A percentile compares a stretch with the other conserved stretches of the same genome.
These are phyloP conservation scores for Hypoxylon fragiforme DNA, from an alignment of 495 filamentous ascomycete species.

Conservation along the genomic window DNA sequence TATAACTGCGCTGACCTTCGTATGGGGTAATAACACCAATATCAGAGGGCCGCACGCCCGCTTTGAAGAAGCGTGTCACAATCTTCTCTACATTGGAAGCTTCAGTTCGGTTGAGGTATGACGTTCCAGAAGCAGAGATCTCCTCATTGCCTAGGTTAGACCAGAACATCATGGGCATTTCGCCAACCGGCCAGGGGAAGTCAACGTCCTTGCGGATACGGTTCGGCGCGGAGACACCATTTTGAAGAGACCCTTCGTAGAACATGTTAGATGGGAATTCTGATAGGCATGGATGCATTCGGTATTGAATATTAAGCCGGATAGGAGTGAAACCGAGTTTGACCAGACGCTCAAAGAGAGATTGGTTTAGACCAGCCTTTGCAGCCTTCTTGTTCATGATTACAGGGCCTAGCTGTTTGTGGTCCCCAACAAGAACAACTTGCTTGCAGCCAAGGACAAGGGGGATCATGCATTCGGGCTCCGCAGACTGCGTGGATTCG, in stretches of 20 bases:
- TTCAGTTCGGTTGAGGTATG: constrained; percentile 96
- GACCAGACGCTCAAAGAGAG: constrained; percentile 94
- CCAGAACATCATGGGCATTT: constrained; percentile 99
- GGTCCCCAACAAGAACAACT: constrained; percentile 95
- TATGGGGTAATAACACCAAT: constrained; percentile 99
- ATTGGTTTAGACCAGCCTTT: constrained; percentile 96
- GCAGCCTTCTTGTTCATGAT: constrained; percentile 99
- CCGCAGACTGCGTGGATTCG: constrained; percentile 97
- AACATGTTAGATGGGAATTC: constrained; percentile 99
- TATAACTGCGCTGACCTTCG: constrained; percentile 97
- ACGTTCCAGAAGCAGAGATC: constrained; percentile 96
- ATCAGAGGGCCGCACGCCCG: constrained; percentile 86
- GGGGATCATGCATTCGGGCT: constrained; percentile 99
- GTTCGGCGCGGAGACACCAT: constrained; percentile 89
- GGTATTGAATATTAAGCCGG: constrained; percentile 95
- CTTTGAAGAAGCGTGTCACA: constrained; percentile 98
- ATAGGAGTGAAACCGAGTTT: constrained; percentile 91
- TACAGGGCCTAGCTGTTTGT: constrained; percentile 96
- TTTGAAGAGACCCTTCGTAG: constrained; percentile 96
- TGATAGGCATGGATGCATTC: constrained; percentile 98
- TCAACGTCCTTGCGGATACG: constrained; percentile 91
- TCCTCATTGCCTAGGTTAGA: constrained; percentile 97
- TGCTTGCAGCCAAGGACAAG: constrained; percentile 98
- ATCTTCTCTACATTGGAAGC: constrained; percentile 98
- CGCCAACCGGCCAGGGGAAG: constrained; percentile 95